These are phyloP conservation scores for Gracilaria caudata DNA, from an alignment of 23 red algal species.

Conservation along the genomic window DNA sequence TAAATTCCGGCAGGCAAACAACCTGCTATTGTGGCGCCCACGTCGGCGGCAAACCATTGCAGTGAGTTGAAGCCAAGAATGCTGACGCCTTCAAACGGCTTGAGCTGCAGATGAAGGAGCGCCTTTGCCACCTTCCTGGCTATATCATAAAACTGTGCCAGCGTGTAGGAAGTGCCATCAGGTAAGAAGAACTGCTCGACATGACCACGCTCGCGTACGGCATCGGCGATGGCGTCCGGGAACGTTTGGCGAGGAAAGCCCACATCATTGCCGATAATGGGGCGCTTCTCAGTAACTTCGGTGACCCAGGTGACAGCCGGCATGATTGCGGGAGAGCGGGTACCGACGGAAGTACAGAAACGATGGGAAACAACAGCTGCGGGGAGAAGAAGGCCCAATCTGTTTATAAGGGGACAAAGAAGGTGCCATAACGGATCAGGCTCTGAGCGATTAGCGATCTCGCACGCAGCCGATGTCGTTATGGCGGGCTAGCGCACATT, in stretches of 20 bases:
- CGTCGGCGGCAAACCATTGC: conserved; percentile 79
- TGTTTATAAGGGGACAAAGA: too few relatives aligned
- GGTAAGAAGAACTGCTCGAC: conserved; percentile 13
- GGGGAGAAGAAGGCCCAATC: too few relatives aligned
- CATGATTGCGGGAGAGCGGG: background rate
- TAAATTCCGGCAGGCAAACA: conserved; percentile 77
- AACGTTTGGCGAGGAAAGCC: background rate
- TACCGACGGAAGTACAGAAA: background rate
- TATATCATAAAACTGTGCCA: conserved; percentile 39
- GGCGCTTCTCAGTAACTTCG: background rate
- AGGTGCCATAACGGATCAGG: too few relatives aligned
- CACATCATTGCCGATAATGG: background rate
- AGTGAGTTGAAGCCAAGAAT: conserved; percentile 88
- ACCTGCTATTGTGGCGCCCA: conserved; percentile 74
- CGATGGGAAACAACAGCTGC: too few relatives aligned
- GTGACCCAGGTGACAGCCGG: background rate
- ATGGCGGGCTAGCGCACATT: too few relatives aligned
- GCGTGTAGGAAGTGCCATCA: conserved; percentile 35
- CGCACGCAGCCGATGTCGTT: too few relatives aligned
- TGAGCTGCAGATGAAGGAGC: conserved; percentile 37
- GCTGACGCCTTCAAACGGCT: conserved; percentile 53
- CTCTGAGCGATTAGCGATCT: too few relatives aligned
- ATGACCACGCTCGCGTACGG: background rate
- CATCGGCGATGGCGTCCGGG: background rate
- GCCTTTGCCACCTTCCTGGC: conserved; percentile 52